These are phyloP conservation scores for Penicillium lagena DNA, from an alignment of 495 filamentous ascomycete species.

Conservation along the genomic window DNA sequence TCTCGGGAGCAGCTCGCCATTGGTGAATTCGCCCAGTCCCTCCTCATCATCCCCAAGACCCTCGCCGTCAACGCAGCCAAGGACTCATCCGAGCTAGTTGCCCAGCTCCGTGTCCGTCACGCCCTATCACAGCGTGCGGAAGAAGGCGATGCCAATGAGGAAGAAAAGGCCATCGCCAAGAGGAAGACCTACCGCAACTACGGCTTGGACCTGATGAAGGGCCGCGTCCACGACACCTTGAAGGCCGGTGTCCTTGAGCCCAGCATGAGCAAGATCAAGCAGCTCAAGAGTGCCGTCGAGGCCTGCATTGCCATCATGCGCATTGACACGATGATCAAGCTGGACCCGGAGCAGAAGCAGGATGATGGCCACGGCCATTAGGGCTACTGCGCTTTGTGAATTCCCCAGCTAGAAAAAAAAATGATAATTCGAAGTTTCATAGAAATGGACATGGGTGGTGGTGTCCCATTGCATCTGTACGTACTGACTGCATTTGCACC, in stretches of 20 bases:
- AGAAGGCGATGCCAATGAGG: slow-evolving; percentile 73
- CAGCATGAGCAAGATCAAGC: slow-evolving; percentile 96
- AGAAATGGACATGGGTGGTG: slow-evolving; percentile 17
- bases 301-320: slow-evolving; percentile 99
- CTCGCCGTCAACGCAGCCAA: slow-evolving; percentile 96
- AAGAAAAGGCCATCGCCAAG: slow-evolving; percentile 80
- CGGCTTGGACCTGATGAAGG: slow-evolving; percentile 83
- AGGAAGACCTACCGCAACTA: slow-evolving; percentile 99
- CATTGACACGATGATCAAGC: slow-evolving; percentile 97
- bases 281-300: slow-evolving; percentile 97
- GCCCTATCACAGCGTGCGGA: slow-evolving; percentile 87
- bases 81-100: slow-evolving; percentile 89
- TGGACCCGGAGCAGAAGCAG: slow-evolving; percentile 81
- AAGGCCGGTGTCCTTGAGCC: slow-evolving; percentile 96
- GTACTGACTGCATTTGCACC: neutral
- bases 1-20: slow-evolving; percentile 97
- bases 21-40: slow-evolving; percentile 90
- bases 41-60: slow-evolving; percentile 94
- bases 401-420: slow-evolving; percentile 1
- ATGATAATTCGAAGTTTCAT: slow-evolving; percentile 26
- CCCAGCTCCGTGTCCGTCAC: slow-evolving; percentile 90
- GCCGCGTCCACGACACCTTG: slow-evolving; percentile 85
- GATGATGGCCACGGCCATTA: slow-evolving; percentile 56
- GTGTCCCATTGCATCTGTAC: slow-evolving; percentile 6
- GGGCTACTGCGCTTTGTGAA: slow-evolving; percentile 9